Percentiles rank a stretch among this genome's conserved stretches.
Evolutionary conservation across 2,329 filamentous ascomycete species (phyloP).

Genomic region (Penicillium frequentans): DNA sequence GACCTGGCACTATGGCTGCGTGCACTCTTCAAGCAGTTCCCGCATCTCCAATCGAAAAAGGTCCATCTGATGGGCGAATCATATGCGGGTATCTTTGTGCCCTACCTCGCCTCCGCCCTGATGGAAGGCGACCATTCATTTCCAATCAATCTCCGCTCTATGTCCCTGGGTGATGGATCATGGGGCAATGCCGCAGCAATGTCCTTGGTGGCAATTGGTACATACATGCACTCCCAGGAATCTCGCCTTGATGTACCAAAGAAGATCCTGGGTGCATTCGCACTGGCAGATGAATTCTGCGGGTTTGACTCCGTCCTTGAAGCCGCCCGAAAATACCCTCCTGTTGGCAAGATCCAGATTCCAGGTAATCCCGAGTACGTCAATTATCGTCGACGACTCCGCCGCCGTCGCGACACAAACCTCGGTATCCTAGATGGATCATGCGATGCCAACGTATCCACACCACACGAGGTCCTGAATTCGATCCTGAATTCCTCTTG

Average conservation of each 20-base stretch:
- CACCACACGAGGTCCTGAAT: constrained; percentile 21
- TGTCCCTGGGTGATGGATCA: constrained; percentile 38
- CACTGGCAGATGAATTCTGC: constrained; percentile 31
- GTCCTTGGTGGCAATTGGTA: constrained; percentile 29
- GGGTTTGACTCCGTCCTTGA: constrained; percentile 32
- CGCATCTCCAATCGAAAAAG: constrained; percentile 31
- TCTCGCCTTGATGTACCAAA: constrained; percentile 25
- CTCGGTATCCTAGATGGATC: constrained; percentile 10
- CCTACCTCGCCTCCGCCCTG: constrained; percentile 36
- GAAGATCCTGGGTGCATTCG: constrained; percentile 30
- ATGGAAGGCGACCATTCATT: constrained; percentile 26
- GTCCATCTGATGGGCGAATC: constrained; percentile 41
- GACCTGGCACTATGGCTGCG: constrained; percentile 35
- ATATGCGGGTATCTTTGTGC: constrained; percentile 40
- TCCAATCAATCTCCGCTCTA: constrained; percentile 33
- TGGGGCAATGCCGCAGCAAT: constrained; percentile 39
- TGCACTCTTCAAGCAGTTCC: constrained; percentile 31
- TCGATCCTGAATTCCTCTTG: constrained; percentile 38
- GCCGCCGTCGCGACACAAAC: constrained; percentile 12
- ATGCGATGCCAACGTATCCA: constrained; percentile 28
- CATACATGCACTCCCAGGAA: constrained; percentile 29
- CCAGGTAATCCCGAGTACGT: constrained; percentile 32
- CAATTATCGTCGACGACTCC: constrained; percentile 23
- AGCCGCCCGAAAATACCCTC: constrained; percentile 31
- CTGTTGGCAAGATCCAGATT: constrained; percentile 29